Percentiles rank a stretch among this genome's conserved stretches.
phyloP scores from a whole-genome alignment of 768 basidiomycete species.

The Suillus clintonianus region DNA sequence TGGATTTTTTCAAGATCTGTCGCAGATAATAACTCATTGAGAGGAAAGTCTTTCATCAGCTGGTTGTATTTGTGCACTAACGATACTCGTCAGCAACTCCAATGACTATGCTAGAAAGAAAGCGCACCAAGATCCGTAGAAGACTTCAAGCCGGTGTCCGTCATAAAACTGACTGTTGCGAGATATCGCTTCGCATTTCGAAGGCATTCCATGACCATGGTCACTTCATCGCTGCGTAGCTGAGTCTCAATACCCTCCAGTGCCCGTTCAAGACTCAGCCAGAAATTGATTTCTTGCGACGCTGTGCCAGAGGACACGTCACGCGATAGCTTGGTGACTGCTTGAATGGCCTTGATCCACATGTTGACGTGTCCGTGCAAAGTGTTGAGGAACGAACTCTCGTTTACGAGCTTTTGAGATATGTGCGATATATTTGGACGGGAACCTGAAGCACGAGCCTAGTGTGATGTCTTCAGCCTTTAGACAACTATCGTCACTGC shows the following conservation, averaged over 20 bases:
- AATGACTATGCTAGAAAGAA: neutral
- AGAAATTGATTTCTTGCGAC: conserved; percentile 99
- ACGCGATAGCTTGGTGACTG: conserved; percentile 92
- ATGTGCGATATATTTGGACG: conserved; percentile 78
- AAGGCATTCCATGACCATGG: conserved; percentile 90
- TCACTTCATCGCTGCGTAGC: conserved; percentile 87
- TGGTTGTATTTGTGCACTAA: conserved; percentile 97
- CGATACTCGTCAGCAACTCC: neutral
- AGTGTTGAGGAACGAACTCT: conserved; percentile 90
- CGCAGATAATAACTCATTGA: conserved; percentile 94
- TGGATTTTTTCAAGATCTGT: conserved; percentile 96
- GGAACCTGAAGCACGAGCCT: conserved; percentile 51
- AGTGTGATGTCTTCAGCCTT: conserved; percentile 27
- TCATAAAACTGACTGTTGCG: conserved; percentile 96
- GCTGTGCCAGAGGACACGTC: conserved; percentile 95
- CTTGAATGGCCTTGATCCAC: conserved; percentile 98
- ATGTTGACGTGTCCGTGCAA: conserved; percentile 92
- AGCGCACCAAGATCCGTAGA: conserved; percentile 81
- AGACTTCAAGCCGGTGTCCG: conserved; percentile 95
- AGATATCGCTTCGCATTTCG: conserved; percentile 96
- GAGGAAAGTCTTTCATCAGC: conserved; percentile 98
- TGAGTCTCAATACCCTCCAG: conserved; percentile 93
- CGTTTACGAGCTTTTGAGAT: conserved; percentile 73
- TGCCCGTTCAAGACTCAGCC: conserved; percentile 92
- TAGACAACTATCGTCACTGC: conserved; percentile 4